Evolutionary conservation across 2,329 filamentous ascomycete species (phyloP), one percentile per base, ranked within the genome.

Genomic region (Coniella lustricola): DNA sequence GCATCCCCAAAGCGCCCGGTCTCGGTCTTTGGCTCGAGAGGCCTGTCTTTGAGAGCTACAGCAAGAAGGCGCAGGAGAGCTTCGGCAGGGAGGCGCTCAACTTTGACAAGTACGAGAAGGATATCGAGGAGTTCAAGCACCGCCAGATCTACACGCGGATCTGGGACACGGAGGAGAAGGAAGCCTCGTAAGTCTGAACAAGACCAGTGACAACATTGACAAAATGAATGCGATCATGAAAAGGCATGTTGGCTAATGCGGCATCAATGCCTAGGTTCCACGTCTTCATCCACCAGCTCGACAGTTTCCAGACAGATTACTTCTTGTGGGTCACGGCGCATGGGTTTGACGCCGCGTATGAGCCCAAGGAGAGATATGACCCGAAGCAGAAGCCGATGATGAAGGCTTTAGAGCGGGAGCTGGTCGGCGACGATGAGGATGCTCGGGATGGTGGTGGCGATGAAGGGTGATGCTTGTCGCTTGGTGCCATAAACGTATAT

Each of bases 1-100:
- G 85, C 41, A 95, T 98, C 48, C 93, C 93, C 48, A 97, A 97
- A 68, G 93, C 90, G 0, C 93, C 93, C 0, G 87, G 89, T 3
- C 68, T 98, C 32, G 93, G 93, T 0, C 70, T 98, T 37, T 71
- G 97, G 47, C 77, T 98, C 3, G 93, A 98, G 68, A 74, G 89
- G 1, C 93, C 93, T 2, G 87, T 97, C 0, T 98, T 98, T 62
- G 84, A 91, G 53, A 82, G 73, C 43, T 97, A 96, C 69, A 98
- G 96, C 66, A 76, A 76, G 47, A 81, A 84, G 55, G 82, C 86
- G 1, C 75, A 75, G 7, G 72, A 75, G 32, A 77, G 79, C 46
- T 76, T 84, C 37, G 79, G 76, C 7, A 79, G 81, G 47, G 77
- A 85, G 43, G 74, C 77, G 20, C 83, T 98, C 50, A 82, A 90